Base-by-base conservation (phyloP, 805 yeast genomes). In the Yarrowia divulgata region DNA sequence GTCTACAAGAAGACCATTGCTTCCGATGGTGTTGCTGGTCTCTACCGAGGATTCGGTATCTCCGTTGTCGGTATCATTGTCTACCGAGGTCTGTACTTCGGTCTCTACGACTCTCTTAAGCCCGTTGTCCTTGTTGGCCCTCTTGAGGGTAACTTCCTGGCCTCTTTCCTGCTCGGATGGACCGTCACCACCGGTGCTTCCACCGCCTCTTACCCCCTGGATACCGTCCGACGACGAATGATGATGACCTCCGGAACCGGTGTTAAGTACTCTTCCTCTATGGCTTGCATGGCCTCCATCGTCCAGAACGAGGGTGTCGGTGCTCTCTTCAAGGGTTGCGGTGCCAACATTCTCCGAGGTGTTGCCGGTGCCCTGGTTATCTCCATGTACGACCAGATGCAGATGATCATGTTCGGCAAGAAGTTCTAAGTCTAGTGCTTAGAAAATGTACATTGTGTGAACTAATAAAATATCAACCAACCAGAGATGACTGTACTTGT, bases 231-330 rank as follows among this genome's bases (percentile, higher is more conserved):
- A 90, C 93, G 98, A 90, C 92, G 98, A 90, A 93, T 93, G 98
- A 93, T 93, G 98, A 93, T 93, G 98, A 93, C 98, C 78, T 93
- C 98, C 77, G 98, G 98, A 85, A 97, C 93, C 86, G 97, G 97
- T 79, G 96, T 93, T 78, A 93, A 93, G 86, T 93, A 93, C 87
- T 85, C 88, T 80, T 95, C 97, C 86, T 97, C 97, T 77, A 86
- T 91, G 82, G 97, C 93, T 83, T 91, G 95, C 84, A 89, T 90
- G 91, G 85, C 81, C 77, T 84, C 92, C 86, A 91, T 93, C 81
- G 93, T 93, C 77, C 96, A 97, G 76, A 91, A 94, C 81, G 97
- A 93, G 85, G 98, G 98, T 91, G 83, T 91, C 79, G 79, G 81
- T 72, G 91, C 98, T 78, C 87, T 93, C 84, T 93, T 93, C 94